Evolutionary conservation across 2,329 filamentous ascomycete genomes (phyloP).

Genomic region (Helminthosporium solani): DNA sequence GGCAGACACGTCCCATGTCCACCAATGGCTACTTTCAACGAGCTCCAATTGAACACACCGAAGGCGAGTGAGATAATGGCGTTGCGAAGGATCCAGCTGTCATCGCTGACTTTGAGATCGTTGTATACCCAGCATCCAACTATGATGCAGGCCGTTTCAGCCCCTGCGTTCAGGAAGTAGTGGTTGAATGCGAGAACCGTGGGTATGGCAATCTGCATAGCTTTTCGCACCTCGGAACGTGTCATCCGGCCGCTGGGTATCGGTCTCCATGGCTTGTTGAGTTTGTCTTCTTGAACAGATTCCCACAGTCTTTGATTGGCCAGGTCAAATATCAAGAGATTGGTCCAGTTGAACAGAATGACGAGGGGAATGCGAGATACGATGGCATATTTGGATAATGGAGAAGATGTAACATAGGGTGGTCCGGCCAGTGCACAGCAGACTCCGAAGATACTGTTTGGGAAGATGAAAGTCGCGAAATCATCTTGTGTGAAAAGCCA

Average conservation of each 20-base stretch:
- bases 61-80: constrained; percentile 10
- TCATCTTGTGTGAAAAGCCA: constrained; percentile 12
- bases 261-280: constrained; percentile 44
- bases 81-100: constrained; percentile 15
- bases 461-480: constrained; percentile 7
- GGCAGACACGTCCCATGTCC: neutral
- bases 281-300: constrained; percentile 38
- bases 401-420: neutral
- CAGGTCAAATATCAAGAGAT: constrained; percentile 40
- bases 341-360: constrained; percentile 38
- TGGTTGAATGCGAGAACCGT: constrained; percentile 11
- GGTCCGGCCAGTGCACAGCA: constrained; percentile 4
- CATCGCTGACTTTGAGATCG: constrained; percentile 24
- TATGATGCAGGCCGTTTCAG: constrained; percentile 28
- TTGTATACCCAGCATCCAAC: constrained; percentile 45
- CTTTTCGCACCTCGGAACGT: constrained; percentile 12
- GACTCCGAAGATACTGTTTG: constrained; percentile 12
- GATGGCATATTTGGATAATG: neutral
- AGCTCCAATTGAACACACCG: constrained; percentile 7
- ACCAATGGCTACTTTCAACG: constrained; percentile 2
- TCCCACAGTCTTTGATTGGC: constrained; percentile 38
- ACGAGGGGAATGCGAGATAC: neutral
- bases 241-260: constrained; percentile 25
- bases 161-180: constrained; percentile 20
- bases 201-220: constrained; percentile 12